phyloP scores from a whole-genome alignment of 495 filamentous ascomycete genomes.

The Cercophora newfieldiana region DNA sequence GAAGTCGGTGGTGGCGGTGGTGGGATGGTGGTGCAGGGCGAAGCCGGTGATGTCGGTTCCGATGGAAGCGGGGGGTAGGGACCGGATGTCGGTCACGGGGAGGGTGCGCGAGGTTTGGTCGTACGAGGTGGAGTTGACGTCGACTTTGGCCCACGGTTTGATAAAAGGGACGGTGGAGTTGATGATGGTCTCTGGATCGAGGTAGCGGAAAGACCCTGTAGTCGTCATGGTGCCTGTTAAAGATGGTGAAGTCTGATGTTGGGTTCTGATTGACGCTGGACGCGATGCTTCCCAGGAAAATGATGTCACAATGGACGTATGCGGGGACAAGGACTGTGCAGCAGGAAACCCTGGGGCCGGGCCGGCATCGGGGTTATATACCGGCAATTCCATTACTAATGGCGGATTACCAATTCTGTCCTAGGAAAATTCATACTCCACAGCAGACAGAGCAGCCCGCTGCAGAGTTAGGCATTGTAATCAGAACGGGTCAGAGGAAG shows the following conservation, averaged over 20 bases:
- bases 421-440: no score
- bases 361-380: no score
- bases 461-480: no score
- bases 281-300: no score
- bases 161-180: conserved; percentile 21
- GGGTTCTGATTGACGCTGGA: no score
- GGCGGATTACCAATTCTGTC: no score
- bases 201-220: conserved; percentile 31
- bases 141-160: conserved; percentile 46
- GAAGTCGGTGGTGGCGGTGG: conserved; percentile 63
- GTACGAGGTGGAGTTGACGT: conserved; percentile 36
- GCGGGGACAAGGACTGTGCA: no score
- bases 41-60: conserved; percentile 46
- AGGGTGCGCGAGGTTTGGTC: conserved; percentile 23
- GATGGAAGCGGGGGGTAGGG: conserved; percentile 19
- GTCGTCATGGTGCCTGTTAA: conserved; percentile 26
- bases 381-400: no score
- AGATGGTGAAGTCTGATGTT: neutral
- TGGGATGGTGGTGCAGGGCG: conserved; percentile 36
- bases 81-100: conserved; percentile 37
- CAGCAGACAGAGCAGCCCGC: no score
- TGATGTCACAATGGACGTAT: no score
- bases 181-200: conserved; percentile 27
- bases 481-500: no score
- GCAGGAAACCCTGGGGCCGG: no score